Evolutionary conservation across 1,284 basidiomycete species (phyloP).

Genomic region (Vanrija humicola): DNA sequence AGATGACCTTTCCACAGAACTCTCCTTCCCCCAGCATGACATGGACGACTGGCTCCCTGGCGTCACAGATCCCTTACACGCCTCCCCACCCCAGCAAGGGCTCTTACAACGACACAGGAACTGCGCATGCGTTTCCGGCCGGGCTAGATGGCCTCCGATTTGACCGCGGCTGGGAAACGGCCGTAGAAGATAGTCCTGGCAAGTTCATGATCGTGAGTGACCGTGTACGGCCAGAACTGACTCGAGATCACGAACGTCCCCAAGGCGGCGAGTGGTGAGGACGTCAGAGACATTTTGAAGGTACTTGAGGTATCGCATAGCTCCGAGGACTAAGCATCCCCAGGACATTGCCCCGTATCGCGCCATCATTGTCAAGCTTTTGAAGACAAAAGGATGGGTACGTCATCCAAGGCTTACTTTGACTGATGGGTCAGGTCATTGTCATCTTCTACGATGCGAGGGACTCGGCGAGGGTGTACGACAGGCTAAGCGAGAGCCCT

Average conservation of each 20-base stretch:
- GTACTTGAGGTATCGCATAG: slow-evolving; percentile 6
- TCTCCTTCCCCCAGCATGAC: slow-evolving; percentile 5
- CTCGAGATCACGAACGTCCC: slow-evolving; percentile 29
- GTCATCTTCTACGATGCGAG: slow-evolving; percentile 40
- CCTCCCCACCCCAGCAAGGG: not conserved
- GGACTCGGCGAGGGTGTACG: slow-evolving; percentile 27
- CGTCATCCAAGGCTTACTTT: slow-evolving; percentile 3
- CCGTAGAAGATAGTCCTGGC: slow-evolving; percentile 15
- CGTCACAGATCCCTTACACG: not conserved
- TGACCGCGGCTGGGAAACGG: not conserved
- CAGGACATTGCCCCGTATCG: slow-evolving; percentile 1
- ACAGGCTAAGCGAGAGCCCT: slow-evolving; percentile 15
- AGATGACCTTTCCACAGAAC: not conserved
- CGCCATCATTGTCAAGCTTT: slow-evolving; percentile 27
- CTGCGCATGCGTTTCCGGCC: not conserved
- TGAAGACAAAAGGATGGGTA: slow-evolving; percentile 28
- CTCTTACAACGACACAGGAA: too few relatives aligned
- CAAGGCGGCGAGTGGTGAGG: slow-evolving; percentile 7
- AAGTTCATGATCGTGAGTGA: slow-evolving; percentile 29
- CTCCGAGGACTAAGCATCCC: not conserved
- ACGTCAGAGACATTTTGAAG: slow-evolving; percentile 24
- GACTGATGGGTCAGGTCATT: slow-evolving; percentile 25
- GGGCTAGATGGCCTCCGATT: not conserved
- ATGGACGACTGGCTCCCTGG: not conserved
- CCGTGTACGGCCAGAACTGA: not conserved